These are phyloP conservation scores for Crithidia sp. DNA, from an alignment of 208 protist genomes.

Conservation along the genomic window DNA sequence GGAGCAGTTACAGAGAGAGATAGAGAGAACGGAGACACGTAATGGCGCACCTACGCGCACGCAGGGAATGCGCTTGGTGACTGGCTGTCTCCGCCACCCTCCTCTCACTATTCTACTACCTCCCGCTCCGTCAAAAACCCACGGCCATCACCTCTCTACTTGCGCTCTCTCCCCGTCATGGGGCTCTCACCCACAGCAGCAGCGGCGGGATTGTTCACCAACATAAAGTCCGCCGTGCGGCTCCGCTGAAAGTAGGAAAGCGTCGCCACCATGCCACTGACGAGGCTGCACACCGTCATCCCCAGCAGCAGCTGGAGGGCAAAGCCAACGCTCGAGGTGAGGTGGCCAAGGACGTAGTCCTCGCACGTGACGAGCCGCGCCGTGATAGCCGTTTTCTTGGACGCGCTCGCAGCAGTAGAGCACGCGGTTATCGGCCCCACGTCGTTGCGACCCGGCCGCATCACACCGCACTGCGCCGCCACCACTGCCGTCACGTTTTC, in stretches of 20 bases:
- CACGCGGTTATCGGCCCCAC: conserved; percentile 5
- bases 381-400: not conserved
- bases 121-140: too few relatives aligned
- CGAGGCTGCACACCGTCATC: conserved; percentile 30
- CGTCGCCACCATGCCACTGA: conserved; percentile 19
- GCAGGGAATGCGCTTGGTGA: too few relatives aligned
- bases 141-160: not conserved
- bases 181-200: not conserved
- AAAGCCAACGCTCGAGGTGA: conserved; percentile 27
- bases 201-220: conserved; percentile 6
- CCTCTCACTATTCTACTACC: too few relatives aligned
- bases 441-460: not conserved
- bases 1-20: too few relatives aligned
- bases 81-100: too few relatives aligned
- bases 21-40: too few relatives aligned
- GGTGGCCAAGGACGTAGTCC: conserved; percentile 31
- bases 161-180: not conserved
- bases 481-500: conserved; percentile 9
- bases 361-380: conserved; percentile 9
- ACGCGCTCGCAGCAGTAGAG: not conserved
- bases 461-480: conserved; percentile 9
- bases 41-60: too few relatives aligned
- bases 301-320: conserved; percentile 18
- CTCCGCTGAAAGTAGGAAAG: conserved; percentile 13
- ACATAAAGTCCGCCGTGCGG: conserved; percentile 16